These are phyloP conservation scores for Aspergillus bombycis DNA, from an alignment of 2,329 filamentous ascomycete genomes.

Conservation along the genomic window DNA sequence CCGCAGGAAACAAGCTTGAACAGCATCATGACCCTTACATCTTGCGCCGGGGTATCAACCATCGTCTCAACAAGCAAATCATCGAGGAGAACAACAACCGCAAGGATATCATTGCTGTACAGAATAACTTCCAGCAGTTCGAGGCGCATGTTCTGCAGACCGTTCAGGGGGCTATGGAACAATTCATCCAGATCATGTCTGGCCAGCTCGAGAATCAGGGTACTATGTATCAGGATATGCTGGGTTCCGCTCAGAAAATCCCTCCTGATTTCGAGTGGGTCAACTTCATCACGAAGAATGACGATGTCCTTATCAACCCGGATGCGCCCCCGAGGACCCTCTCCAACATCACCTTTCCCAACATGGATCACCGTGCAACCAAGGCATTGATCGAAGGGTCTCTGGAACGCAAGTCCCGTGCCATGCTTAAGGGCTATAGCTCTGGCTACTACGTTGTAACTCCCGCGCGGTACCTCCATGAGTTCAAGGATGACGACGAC, in stretches of 20 bases:
- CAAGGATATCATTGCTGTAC: conserved; percentile 88
- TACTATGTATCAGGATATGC: conserved; percentile 81
- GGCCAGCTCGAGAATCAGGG: conserved; percentile 81
- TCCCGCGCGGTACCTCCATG: conserved; percentile 84
- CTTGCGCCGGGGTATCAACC: conserved; percentile 75
- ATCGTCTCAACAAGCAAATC: conserved; percentile 88
- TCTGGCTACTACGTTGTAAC: conserved; percentile 89
- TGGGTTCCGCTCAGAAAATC: conserved; percentile 74
- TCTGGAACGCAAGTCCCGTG: conserved; percentile 86
- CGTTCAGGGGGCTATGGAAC: conserved; percentile 78
- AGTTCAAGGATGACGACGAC: conserved; percentile 91
- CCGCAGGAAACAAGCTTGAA: conserved; percentile 69
- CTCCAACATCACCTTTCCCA: conserved; percentile 78
- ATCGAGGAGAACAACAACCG: conserved; percentile 94
- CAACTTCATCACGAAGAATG: conserved; percentile 74
- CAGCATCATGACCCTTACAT: conserved; percentile 84
- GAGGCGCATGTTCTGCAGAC: conserved; percentile 83
- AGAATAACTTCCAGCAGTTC: conserved; percentile 85
- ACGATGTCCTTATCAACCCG: conserved; percentile 75
- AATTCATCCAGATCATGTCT: conserved; percentile 79
- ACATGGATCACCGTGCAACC: conserved; percentile 80
- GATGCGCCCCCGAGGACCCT: conserved; percentile 73
- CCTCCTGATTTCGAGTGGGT: conserved; percentile 90
- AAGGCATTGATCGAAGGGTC: conserved; percentile 83
- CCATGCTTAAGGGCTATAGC: conserved; percentile 77